Percentiles rank a stretch among this genome's conserved stretches.
phyloP scores from a whole-genome alignment of 441 rosid species.

The Biscutella laevigata region DNA sequence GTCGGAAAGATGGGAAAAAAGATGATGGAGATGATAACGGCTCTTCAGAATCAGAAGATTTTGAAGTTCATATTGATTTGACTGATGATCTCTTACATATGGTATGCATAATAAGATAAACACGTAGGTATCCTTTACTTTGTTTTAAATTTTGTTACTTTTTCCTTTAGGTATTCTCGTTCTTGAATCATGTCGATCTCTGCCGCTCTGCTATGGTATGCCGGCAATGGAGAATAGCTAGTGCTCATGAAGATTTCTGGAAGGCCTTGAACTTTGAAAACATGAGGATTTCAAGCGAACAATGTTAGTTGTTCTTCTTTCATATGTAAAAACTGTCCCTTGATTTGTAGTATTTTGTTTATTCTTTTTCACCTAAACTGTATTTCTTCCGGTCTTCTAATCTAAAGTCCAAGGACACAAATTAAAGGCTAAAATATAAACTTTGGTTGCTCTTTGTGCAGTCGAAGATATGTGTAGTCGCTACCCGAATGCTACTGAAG shows the following conservation, averaged over 20 bases:
- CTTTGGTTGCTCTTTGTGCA: conserved; percentile 24
- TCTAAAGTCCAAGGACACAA: not conserved
- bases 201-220: conserved; percentile 88
- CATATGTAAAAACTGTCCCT: not conserved
- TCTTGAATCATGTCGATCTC: conserved; percentile 66
- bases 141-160: not conserved
- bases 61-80: conserved; percentile 78
- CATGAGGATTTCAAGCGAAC: conserved; percentile 63
- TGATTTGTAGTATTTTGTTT: not conserved
- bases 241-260: conserved; percentile 97
- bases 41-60: conserved; percentile 43
- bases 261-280: conserved; percentile 77
- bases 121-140: not conserved
- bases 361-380: not conserved
- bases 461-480: conserved; percentile 88
- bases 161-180: conserved; percentile 72
- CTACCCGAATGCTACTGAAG: conserved; percentile 87
- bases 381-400: not conserved
- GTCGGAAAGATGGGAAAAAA: conserved; percentile 40
- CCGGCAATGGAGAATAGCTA: conserved; percentile 92
- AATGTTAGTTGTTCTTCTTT: conserved; percentile 52
- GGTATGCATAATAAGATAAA: conserved; percentile 34
- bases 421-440: not conserved
- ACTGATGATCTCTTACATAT: conserved; percentile 88
- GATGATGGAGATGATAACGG: conserved; percentile 45